Evolutionary conservation across 208 protist species (phyloP).

Genomic region (Trichomonas vaginalis): DNA sequence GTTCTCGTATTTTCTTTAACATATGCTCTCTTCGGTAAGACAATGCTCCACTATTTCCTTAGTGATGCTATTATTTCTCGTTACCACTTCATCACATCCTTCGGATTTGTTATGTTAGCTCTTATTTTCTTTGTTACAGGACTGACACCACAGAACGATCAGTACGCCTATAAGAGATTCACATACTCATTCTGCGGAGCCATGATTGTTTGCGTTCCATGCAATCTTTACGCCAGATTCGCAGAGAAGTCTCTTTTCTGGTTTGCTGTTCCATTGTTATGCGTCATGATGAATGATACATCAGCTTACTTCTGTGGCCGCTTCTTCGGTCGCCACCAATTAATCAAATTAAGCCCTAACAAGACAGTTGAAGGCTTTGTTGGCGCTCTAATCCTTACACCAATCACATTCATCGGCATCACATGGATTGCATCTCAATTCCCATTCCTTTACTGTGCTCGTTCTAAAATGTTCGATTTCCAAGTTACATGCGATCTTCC

Average conservation of each 20-base stretch:
- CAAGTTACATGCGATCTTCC: neutral
- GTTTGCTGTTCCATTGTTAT: slow-evolving; percentile 31
- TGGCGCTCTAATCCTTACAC: slow-evolving; percentile 45
- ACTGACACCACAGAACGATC: neutral
- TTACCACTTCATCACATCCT: neutral
- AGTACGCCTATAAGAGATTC: neutral
- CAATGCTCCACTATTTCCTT: neutral
- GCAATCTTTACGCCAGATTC: neutral
- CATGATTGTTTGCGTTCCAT: neutral
- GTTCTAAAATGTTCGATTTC: neutral
- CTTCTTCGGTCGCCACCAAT: slow-evolving; percentile 39
- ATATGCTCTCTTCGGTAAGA: neutral
- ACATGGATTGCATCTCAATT: neutral
- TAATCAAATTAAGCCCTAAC: slow-evolving; percentile 53
- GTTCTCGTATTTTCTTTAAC: neutral
- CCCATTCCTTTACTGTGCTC: neutral
- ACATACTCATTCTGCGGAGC: neutral
- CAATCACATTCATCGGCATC: too few relatives aligned
- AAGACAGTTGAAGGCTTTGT: slow-evolving; percentile 63
- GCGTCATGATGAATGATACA: slow-evolving; percentile 43
- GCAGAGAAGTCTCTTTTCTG: neutral
- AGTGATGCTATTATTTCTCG: neutral
- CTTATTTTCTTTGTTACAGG: neutral
- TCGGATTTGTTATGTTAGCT: too few relatives aligned
- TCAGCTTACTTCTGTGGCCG: slow-evolving; percentile 48